Evolutionary conservation across 306 rosid species (phyloP).

Genomic region (Begonia loranthoides): DNA sequence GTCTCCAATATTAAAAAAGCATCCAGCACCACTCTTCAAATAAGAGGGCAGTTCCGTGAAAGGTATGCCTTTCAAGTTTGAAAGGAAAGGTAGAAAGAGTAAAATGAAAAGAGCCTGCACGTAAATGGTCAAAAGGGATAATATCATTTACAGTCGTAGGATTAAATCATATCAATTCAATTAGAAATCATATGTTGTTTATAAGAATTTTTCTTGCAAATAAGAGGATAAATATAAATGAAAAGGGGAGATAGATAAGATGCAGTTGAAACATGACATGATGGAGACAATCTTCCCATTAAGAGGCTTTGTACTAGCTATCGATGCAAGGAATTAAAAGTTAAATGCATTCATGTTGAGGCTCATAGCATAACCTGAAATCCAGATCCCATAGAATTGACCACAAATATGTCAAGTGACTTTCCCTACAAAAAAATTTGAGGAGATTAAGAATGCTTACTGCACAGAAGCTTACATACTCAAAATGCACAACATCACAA

Average conservation of each 20-base stretch:
- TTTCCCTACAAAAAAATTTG: conserved; percentile 50
- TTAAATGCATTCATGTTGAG: too few species aligned
- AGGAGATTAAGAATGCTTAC: conserved; percentile 4
- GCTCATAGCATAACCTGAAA: conserved; percentile 44
- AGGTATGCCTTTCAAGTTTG: conserved; percentile 69
- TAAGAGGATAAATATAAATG: too few species aligned
- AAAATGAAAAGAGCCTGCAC: conserved; percentile 70
- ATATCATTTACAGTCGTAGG: too few species aligned
- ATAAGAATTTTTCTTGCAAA: too few species aligned
- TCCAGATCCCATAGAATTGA: conserved; percentile 88
- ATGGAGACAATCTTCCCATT: too few species aligned
- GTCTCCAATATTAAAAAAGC: conserved; percentile 72
- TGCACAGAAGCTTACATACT: too few species aligned
- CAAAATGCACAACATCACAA: conserved; percentile 5
- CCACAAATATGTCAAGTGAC: conserved; percentile 90
- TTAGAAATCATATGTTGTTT: too few species aligned
- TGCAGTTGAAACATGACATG: too few species aligned
- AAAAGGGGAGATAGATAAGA: too few species aligned
- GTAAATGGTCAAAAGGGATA: not conserved
- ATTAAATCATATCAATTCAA: too few species aligned
- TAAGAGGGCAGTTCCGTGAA: conserved; percentile 59
- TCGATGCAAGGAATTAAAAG: too few species aligned
- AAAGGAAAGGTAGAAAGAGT: conserved; percentile 60
- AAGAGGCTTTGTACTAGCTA: too few species aligned
- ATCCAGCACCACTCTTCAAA: conserved; percentile 56